Evolutionary conservation across 441 rosid genomes (phyloP).

Genomic region (Erodium moschatum): DNA sequence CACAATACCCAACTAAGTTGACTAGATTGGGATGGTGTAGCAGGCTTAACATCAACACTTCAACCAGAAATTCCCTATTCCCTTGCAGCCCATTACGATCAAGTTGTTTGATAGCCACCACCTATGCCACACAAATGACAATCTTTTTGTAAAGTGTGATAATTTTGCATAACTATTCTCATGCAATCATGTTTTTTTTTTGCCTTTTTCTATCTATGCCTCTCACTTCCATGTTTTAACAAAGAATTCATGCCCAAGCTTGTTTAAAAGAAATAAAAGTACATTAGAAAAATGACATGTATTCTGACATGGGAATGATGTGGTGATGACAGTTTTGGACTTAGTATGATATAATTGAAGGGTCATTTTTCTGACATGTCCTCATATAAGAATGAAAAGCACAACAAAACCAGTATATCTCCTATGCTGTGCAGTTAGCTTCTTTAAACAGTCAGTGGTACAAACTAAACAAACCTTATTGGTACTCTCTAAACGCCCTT

Average conservation of each 20-base stretch:
- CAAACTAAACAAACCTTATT: constrained; percentile 32
- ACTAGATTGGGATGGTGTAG: constrained; percentile 82
- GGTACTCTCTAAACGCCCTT: constrained; percentile 41
- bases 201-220: too few relatives aligned
- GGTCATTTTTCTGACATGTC: neutral
- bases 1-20: constrained; percentile 17
- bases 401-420: neutral
- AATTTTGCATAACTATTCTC: neutral
- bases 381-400: neutral
- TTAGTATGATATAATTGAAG: neutral
- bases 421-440: neutral
- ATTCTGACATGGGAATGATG: neutral
- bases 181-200: neutral
- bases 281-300: neutral
- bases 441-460: neutral
- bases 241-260: neutral
- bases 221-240: neutral
- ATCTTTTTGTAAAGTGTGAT: constrained; percentile 10
- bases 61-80: constrained; percentile 64
- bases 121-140: constrained; percentile 31
- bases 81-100: constrained; percentile 86
- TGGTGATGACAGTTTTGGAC: neutral
- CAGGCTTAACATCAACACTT: constrained; percentile 61
- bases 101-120: constrained; percentile 85
- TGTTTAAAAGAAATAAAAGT: neutral